Conservation (phyloP, 1,139 yeast genomes). For the Scheffersomyces lignicola region DNA sequence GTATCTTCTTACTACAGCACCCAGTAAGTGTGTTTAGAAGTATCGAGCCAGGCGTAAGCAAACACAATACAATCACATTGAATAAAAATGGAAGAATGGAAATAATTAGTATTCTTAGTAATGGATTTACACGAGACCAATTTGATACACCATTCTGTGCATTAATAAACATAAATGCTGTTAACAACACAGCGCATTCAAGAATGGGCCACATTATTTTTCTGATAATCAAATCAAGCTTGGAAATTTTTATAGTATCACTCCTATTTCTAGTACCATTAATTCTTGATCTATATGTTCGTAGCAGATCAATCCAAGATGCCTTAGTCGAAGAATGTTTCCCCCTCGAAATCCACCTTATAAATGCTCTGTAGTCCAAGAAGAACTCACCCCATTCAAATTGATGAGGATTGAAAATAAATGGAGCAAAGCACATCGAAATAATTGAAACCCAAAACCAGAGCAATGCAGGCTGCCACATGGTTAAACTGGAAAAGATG, state of each 20-base stretch:
- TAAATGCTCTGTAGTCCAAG: constrained; percentile 64
- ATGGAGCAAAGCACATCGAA: constrained; percentile 76
- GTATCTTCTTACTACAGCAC: constrained; percentile 34
- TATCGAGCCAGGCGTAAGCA: constrained; percentile 49
- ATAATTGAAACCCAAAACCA: constrained; percentile 85
- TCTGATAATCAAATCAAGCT: constrained; percentile 48
- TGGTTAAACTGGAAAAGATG: constrained; percentile 61
- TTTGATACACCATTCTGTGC: constrained; percentile 61
- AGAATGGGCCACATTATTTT: constrained; percentile 54
- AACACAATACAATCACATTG: constrained; percentile 43
- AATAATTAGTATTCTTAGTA: constrained; percentile 52
- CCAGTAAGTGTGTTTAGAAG: constrained; percentile 45
- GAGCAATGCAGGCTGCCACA: constrained; percentile 74
- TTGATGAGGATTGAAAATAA: constrained; percentile 84
- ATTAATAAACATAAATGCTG: constrained; percentile 69
- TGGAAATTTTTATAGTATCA: constrained; percentile 16
- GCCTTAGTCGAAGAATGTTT: constrained; percentile 46
- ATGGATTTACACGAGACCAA: constrained; percentile 51
- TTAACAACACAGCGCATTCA: constrained; percentile 39
- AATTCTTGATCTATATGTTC: constrained; percentile 53
- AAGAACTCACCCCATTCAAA: constrained; percentile 69
- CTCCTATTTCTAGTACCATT: constrained; percentile 63
- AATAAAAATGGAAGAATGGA: constrained; percentile 53
- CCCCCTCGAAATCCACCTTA: constrained; percentile 72
- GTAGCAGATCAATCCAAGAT: constrained; percentile 65